phyloP scores from a whole-genome alignment of 164 flowering plant genomes.

The Nelumbo lutea region DNA sequence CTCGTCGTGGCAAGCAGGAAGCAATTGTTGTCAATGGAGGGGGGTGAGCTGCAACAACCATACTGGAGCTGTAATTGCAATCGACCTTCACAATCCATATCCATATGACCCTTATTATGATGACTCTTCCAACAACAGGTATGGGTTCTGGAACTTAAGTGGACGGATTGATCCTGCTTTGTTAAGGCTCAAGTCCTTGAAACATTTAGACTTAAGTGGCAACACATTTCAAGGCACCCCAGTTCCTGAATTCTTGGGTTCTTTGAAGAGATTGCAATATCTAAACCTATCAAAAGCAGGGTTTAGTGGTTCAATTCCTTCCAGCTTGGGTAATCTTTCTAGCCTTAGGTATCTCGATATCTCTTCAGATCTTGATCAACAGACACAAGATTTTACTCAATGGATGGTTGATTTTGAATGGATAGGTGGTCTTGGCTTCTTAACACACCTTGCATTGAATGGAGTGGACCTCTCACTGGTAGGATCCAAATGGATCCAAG shows the following conservation, averaged over 20 bases:
- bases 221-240: slow-evolving; percentile 23
- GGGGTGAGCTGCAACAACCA: neutral
- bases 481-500: slow-evolving; percentile 5
- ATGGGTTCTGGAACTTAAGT: slow-evolving; percentile 6
- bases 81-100: slow-evolving; percentile 25
- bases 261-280: no score
- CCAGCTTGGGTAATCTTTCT: no score
- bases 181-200: slow-evolving; percentile 18
- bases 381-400: no score
- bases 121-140: slow-evolving; percentile 8
- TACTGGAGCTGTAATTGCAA: slow-evolving; percentile 19
- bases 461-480: slow-evolving; percentile 19
- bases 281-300: no score
- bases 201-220: slow-evolving; percentile 24
- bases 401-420: slow-evolving; percentile 16
- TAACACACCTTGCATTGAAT: slow-evolving; percentile 19
- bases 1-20: no score
- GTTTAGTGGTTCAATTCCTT: no score
- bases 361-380: slow-evolving; percentile 6
- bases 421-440: slow-evolving; percentile 16
- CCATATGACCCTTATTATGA: neutral
- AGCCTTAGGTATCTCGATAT: slow-evolving; percentile 8
- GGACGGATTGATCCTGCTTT: no score
- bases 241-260: slow-evolving; percentile 27
- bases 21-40: no score